Evolutionary conservation across 768 basidiomycete genomes (phyloP).

Genomic region (Imleria badia): DNA sequence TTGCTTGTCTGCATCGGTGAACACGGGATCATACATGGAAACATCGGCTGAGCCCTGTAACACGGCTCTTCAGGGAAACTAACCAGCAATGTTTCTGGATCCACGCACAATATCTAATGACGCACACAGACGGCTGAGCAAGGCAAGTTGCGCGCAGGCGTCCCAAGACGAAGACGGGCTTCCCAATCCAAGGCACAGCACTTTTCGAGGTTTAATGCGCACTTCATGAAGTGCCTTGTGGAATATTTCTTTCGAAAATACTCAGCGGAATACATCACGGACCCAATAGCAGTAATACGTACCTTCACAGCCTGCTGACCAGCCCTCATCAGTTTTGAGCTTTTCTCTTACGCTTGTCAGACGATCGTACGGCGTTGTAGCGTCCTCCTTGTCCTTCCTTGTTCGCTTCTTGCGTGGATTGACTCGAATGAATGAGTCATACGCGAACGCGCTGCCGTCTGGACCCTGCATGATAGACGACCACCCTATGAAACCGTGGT

Average conservation of each 20-base stretch:
- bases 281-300: constrained; percentile 32
- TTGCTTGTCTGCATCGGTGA: constrained; percentile 56
- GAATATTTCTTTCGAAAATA: constrained; percentile 35
- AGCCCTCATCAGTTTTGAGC: constrained; percentile 44
- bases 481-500: background rate
- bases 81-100: constrained; percentile 9
- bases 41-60: constrained; percentile 48
- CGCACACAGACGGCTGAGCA: constrained; percentile 56
- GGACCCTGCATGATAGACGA: constrained; percentile 14
- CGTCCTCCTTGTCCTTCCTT: constrained; percentile 34
- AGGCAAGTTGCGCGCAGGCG: constrained; percentile 67
- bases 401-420: constrained; percentile 52
- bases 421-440: constrained; percentile 51
- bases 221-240: constrained; percentile 31
- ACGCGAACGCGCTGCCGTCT: constrained; percentile 32
- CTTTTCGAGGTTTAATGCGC: constrained; percentile 26
- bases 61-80: constrained; percentile 1
- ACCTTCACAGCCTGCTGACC: constrained; percentile 59
- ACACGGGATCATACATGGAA: constrained; percentile 71
- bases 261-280: constrained; percentile 1
- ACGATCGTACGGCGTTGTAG: constrained; percentile 36
- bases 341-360: constrained; percentile 47
- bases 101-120: constrained; percentile 59
- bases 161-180: constrained; percentile 63
- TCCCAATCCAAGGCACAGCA: constrained; percentile 74